Evolutionary conservation across 23 red algal genomes (phyloP).

Genomic region (Gracilariopsis chorda): DNA sequence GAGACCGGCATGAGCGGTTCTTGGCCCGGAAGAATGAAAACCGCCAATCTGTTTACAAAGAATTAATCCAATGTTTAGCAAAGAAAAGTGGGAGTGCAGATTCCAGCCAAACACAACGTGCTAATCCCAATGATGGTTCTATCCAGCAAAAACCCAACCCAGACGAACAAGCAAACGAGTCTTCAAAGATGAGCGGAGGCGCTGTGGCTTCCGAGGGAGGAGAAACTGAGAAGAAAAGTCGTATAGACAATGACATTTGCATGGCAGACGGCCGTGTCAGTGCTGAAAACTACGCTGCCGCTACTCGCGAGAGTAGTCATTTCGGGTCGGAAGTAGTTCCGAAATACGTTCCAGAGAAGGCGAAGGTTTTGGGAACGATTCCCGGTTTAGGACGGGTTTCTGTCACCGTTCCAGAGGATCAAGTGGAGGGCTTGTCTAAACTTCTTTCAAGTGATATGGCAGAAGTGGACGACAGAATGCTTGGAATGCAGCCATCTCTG

Average conservation of each 20-base stretch:
- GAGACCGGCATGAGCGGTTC: neutral
- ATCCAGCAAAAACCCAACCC: too few relatives aligned
- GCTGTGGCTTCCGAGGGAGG: too few relatives aligned
- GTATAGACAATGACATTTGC: neutral
- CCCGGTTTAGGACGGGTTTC: slow-evolving; percentile 10
- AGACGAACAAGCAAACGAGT: too few relatives aligned
- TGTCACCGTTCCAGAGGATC: neutral
- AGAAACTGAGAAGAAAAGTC: neutral
- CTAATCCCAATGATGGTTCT: too few relatives aligned
- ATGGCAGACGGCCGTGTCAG: neutral
- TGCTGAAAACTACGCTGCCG: slow-evolving; percentile 24
- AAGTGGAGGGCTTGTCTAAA: neutral
- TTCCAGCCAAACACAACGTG: neutral
- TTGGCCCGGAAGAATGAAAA: neutral
- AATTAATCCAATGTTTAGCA: neutral
- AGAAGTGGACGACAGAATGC: neutral
- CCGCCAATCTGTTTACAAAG: neutral
- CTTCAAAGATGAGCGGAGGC: too few relatives aligned
- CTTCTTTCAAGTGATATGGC: neutral
- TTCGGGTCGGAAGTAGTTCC: slow-evolving; percentile 28
- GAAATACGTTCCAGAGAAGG: neutral
- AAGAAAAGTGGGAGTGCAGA: neutral
- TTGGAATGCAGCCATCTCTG: slow-evolving; percentile 22
- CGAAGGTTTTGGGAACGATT: neutral
- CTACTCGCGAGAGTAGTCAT: slow-evolving; percentile 22